These are phyloP conservation scores for Zoysia matrella DNA, from an alignment of 202 grass and related monocot species.

Conservation along the genomic window DNA sequence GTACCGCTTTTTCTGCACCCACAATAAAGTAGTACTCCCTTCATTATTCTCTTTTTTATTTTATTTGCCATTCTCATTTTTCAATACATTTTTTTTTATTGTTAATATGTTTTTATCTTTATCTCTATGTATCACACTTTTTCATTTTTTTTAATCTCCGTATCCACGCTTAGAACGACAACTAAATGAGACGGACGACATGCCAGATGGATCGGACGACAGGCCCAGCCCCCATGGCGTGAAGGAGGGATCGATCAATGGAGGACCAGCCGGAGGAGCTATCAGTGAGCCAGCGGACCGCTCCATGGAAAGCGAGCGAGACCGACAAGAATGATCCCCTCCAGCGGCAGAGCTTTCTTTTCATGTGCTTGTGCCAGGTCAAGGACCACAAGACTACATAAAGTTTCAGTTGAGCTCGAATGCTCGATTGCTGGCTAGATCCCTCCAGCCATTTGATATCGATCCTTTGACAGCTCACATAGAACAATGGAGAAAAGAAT, in stretches of 20 bases:
- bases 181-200: too few species aligned
- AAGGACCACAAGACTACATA: constrained; percentile 48
- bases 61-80: too few species aligned
- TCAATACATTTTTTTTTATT: too few species aligned
- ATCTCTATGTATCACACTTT: too few species aligned
- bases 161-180: too few species aligned
- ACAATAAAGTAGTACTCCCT: too few species aligned
- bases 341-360: constrained; percentile 45
- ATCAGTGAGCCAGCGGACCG: background rate
- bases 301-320: constrained; percentile 41
- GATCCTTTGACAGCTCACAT: constrained; percentile 39
- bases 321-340: constrained; percentile 61
- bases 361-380: constrained; percentile 34
- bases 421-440: background rate
- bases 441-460: background rate
- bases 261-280: background rate
- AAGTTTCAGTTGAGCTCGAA: constrained; percentile 32
- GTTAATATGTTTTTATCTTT: too few species aligned
- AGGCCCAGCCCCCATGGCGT: constrained; percentile 38
- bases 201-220: background rate
- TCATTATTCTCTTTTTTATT: too few species aligned
- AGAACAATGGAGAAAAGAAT: background rate
- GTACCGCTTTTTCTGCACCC: too few species aligned
- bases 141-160: too few species aligned
- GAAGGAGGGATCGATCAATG: background rate